Conservation (phyloP, 2,329 filamentous ascomycete genomes). For the Metarhizium guizhouense region DNA sequence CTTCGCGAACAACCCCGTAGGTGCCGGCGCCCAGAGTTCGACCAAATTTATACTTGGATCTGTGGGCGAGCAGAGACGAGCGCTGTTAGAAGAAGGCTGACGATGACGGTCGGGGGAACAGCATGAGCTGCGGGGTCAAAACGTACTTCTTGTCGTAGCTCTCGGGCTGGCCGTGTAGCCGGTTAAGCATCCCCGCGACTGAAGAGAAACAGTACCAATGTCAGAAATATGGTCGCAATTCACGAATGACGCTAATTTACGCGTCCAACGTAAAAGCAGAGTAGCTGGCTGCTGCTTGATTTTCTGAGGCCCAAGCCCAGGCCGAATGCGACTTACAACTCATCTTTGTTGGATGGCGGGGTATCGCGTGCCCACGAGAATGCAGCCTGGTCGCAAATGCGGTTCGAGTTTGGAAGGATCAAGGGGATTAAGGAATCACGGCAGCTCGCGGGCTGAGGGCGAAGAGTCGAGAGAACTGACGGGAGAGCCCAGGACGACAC, state of each 20-base stretch:
- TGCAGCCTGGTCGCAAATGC: not conserved
- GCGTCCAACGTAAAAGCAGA: not conserved
- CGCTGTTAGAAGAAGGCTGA: not conserved
- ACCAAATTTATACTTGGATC: slow-evolving; percentile 83
- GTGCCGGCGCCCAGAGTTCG: slow-evolving; percentile 91
- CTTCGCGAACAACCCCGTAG: slow-evolving; percentile 96
- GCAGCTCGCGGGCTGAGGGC: not conserved
- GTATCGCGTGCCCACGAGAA: slow-evolving; percentile 6
- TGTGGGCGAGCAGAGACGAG: slow-evolving; percentile 23
- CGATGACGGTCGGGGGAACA: not conserved
- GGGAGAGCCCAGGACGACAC: not conserved
- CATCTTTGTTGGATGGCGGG: slow-evolving; percentile 20
- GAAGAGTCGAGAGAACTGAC: not conserved
- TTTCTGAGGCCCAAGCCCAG: not conserved
- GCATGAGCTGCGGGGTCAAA: slow-evolving; percentile 15
- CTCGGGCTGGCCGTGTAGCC: slow-evolving; percentile 91
- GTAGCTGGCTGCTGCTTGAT: not conserved
- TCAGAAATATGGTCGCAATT: slow-evolving; percentile 5
- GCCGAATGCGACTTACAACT: slow-evolving; percentile 19
- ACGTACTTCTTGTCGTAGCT: slow-evolving; percentile 95
- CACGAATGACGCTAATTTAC: not conserved
- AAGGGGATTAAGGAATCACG: not conserved
- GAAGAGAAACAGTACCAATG: slow-evolving; percentile 11
- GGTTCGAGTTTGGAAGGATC: not conserved
- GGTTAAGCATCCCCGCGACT: slow-evolving; percentile 90